Conservation (phyloP, 1,284 basidiomycete genomes). For the Leccinum subrobustum region DNA sequence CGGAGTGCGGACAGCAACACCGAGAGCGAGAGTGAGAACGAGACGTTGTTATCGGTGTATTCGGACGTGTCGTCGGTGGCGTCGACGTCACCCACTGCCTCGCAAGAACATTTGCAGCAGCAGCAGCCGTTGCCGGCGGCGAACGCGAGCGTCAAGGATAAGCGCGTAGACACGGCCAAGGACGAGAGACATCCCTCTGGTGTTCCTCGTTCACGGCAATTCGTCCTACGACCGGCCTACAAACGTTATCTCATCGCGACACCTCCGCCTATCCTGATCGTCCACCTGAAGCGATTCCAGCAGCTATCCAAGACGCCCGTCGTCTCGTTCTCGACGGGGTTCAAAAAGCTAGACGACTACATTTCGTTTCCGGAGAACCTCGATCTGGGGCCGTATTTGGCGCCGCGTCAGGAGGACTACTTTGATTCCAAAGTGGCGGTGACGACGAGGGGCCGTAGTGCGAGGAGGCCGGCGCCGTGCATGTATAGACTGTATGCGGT, state of each 20-base stretch:
- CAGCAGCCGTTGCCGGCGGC: constrained; percentile 18
- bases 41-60: constrained; percentile 31
- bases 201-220: constrained; percentile 52
- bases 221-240: constrained; percentile 80
- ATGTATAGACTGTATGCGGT: constrained; percentile 80
- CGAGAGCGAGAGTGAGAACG: constrained; percentile 42
- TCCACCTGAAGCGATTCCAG: constrained; percentile 94
- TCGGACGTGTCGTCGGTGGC: constrained; percentile 43
- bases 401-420: constrained; percentile 76
- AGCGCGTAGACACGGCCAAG: constrained; percentile 11
- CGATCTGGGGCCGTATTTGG: constrained; percentile 83
- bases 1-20: constrained; percentile 36
- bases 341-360: constrained; percentile 87
- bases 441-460: constrained; percentile 29
- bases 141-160: constrained; percentile 4
- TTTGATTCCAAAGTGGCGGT: constrained; percentile 35
- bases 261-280: constrained; percentile 85
- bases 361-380: constrained; percentile 86
- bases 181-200: constrained; percentile 10
- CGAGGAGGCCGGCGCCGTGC: constrained; percentile 46
- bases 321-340: constrained; percentile 58
- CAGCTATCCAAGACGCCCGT: constrained; percentile 55
- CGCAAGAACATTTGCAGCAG: constrained; percentile 20
- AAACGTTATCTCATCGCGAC: constrained; percentile 91
- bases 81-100: constrained; percentile 35